A percentile compares a stretch with the other conserved stretches of the same genome.
Evolutionary conservation across 2,329 filamentous ascomycete genomes (phyloP).

Genomic region (Aspergillus sp.): DNA sequence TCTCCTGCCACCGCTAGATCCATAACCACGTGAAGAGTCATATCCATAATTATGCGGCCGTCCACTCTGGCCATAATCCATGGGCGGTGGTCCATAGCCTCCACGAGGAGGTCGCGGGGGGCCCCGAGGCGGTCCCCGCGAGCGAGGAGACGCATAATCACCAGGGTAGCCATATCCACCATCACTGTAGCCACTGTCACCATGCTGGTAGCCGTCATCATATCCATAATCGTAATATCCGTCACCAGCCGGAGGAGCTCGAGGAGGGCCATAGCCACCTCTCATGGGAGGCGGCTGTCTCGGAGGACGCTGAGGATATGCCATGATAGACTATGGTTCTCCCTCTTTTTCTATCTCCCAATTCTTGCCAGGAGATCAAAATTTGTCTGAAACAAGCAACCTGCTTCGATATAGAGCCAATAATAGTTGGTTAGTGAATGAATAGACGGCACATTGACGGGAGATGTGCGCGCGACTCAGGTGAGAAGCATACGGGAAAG

Average conservation of each 20-base stretch:
- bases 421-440: not conserved
- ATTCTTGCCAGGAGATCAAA: not conserved
- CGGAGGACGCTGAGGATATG: constrained; percentile 28
- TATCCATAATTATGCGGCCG: constrained; percentile 18
- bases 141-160: constrained; percentile 17
- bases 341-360: not conserved
- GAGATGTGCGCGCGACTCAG: not conserved
- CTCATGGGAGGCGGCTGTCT: constrained; percentile 24
- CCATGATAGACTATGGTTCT: constrained; percentile 20
- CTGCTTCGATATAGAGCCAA: not conserved
- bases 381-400: not conserved
- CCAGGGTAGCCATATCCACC: constrained; percentile 20
- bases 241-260: constrained; percentile 15
- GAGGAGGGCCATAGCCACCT: constrained; percentile 18
- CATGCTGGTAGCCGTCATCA: constrained; percentile 16
- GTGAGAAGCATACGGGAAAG: not conserved
- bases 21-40: constrained; percentile 12
- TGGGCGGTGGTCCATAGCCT: constrained; percentile 18
- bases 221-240: constrained; percentile 23
- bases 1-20: constrained; percentile 16
- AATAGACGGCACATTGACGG: not conserved
- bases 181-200: constrained; percentile 18
- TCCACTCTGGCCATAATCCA: constrained; percentile 7
- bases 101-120: constrained; percentile 24
- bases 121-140: constrained; percentile 19